A percentile compares a stretch with the other conserved stretches of the same genome.
These are phyloP conservation scores for Neurospora sp. DNA, from an alignment of 495 filamentous ascomycete genomes.

Conservation along the genomic window DNA sequence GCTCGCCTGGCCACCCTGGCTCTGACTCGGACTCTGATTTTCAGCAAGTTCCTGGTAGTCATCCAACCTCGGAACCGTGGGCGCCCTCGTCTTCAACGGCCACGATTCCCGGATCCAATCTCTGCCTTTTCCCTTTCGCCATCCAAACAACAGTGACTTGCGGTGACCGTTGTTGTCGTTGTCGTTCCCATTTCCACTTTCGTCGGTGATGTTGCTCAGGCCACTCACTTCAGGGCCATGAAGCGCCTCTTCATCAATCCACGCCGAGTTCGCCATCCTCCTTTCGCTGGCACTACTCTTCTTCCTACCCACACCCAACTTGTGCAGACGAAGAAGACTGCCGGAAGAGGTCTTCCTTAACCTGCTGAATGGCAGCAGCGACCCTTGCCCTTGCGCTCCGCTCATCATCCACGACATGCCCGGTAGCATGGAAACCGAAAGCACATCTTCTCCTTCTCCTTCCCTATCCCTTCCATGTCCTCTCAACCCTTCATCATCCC, in stretches of 20 bases:
- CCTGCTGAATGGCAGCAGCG: background rate
- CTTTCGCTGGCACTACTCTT: background rate
- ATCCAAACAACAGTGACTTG: constrained; percentile 1
- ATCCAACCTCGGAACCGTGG: constrained; percentile 13
- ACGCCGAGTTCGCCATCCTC: constrained; percentile 17
- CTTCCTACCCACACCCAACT: background rate
- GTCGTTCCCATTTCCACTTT: background rate
- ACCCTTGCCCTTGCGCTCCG: background rate
- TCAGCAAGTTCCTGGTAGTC: background rate
- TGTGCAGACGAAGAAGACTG: background rate
- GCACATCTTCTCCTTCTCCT: background rate
- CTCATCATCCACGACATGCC: constrained; percentile 1
- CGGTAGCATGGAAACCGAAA: constrained; percentile 1
- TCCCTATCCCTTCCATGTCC: background rate
- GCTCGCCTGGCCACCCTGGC: background rate
- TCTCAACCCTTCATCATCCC: background rate
- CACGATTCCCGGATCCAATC: constrained; percentile 4
- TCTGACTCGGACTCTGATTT: background rate
- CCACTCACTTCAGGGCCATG: constrained; percentile 28
- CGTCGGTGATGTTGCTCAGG: constrained; percentile 1
- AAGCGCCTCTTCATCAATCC: constrained; percentile 34
- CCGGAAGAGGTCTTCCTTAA: background rate
- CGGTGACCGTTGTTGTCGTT: background rate
- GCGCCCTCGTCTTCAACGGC: constrained; percentile 10
- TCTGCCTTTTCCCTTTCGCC: background rate